Evolutionary conservation across 2,329 filamentous ascomycete species (phyloP).

Genomic region (Talaromyces sp.): DNA sequence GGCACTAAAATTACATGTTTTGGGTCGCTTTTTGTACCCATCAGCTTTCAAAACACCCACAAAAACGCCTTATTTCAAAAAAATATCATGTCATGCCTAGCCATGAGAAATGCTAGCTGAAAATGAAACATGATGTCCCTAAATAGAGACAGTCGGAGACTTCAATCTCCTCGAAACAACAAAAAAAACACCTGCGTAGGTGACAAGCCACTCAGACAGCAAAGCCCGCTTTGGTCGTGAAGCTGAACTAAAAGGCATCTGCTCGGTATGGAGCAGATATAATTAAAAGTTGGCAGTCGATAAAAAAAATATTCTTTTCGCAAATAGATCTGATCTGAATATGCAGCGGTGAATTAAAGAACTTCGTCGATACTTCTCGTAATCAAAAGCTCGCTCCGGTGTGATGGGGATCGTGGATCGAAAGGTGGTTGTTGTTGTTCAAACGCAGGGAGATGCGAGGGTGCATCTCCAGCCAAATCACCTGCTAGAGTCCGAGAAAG

Average conservation of each 20-base stretch:
- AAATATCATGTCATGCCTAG: slow-evolving; percentile 9
- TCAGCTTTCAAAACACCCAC: slow-evolving; percentile 23
- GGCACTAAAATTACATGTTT: slow-evolving; percentile 12
- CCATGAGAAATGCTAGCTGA: slow-evolving; percentile 6
- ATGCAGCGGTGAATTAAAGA: slow-evolving; percentile 25
- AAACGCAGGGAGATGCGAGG: slow-evolving; percentile 15
- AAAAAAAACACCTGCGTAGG: slow-evolving; percentile 5
- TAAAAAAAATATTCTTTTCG: not conserved
- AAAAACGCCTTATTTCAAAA: slow-evolving; percentile 1
- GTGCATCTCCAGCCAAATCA: slow-evolving; percentile 23
- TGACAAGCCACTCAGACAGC: slow-evolving; percentile 22
- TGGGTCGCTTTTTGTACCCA: slow-evolving; percentile 9
- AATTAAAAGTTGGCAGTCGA: slow-evolving; percentile 8
- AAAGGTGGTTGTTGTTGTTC: slow-evolving; percentile 17
- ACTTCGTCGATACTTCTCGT: slow-evolving; percentile 44
- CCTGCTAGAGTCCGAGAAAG: slow-evolving; percentile 30
- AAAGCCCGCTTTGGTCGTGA: slow-evolving; percentile 41
- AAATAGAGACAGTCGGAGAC: not conserved
- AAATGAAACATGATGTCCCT: not conserved
- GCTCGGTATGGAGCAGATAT: slow-evolving; percentile 10
- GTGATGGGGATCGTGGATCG: slow-evolving; percentile 38
- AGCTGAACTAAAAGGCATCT: slow-evolving; percentile 5
- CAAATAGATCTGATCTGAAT: not conserved
- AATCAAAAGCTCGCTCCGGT: slow-evolving; percentile 33
- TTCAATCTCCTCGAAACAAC: not conserved